phyloP scores from a whole-genome alignment of 2,329 filamentous ascomycete species.

The Sclerotinia spermophila region DNA sequence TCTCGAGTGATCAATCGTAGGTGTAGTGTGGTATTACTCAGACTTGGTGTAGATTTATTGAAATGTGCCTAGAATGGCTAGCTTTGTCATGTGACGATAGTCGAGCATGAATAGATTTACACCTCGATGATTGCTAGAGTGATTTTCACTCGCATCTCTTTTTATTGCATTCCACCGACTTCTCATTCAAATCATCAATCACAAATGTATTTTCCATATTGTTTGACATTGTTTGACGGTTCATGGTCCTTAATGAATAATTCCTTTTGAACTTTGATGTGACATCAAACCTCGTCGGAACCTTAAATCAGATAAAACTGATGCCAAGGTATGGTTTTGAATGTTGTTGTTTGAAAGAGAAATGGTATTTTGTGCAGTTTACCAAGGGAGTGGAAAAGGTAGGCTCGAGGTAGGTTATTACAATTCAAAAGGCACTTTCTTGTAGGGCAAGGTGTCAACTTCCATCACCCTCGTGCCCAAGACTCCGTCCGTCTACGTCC shows the following conservation, averaged over 20 bases:
- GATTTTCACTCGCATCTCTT: not conserved
- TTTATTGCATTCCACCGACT: not conserved
- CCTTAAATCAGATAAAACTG: not conserved
- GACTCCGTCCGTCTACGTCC: too few relatives aligned
- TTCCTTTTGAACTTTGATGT: not conserved
- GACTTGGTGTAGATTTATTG: not conserved
- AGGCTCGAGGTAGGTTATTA: too few relatives aligned
- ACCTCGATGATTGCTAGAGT: not conserved
- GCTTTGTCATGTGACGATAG: not conserved
- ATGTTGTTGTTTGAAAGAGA: not conserved
- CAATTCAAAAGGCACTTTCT: not conserved
- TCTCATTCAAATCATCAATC: not conserved
- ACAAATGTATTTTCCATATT: not conserved
- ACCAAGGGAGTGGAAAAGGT: not conserved
- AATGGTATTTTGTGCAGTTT: not conserved
- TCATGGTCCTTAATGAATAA: not conserved
- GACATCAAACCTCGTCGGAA: not conserved
- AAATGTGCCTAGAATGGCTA: not conserved
- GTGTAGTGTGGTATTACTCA: not conserved
- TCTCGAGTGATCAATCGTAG: not conserved
- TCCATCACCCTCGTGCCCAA: not conserved
- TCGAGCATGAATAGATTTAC: not conserved
- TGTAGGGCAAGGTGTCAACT: not conserved
- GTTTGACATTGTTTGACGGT: not conserved
- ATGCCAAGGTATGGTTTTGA: not conserved